Conservation (phyloP, 192 early-diverging fungal genomes). For the Podila horticola region DNA sequence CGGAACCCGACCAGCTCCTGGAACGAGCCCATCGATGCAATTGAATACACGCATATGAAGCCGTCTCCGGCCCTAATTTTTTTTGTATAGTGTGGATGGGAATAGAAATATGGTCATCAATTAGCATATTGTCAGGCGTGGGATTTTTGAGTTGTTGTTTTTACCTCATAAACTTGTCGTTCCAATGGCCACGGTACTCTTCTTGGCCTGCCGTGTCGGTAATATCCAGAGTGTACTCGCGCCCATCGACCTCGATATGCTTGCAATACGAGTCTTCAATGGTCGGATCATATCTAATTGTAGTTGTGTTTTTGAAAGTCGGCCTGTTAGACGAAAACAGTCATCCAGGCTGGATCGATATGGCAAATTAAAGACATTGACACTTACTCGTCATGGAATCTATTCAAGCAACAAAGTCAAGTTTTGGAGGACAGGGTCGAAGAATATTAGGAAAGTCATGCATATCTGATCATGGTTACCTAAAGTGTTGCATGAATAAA, state of each 20-base stretch:
- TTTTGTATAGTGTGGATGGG: not conserved
- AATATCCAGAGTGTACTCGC: slow-evolving; percentile 76
- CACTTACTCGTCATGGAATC: slow-evolving; percentile 19
- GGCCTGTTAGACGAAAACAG: not conserved
- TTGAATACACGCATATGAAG: slow-evolving; percentile 87
- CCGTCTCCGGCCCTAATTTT: slow-evolving; percentile 84
- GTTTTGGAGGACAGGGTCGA: not conserved
- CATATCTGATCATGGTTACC: not conserved
- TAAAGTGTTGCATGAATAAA: not conserved
- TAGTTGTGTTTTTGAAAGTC: not conserved
- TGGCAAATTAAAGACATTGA: not conserved
- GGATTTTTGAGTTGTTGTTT: not conserved
- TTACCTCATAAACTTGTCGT: slow-evolving; percentile 43
- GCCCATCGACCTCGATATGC: slow-evolving; percentile 75
- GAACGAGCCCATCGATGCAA: slow-evolving; percentile 81
- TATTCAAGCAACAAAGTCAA: not conserved
- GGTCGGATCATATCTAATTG: slow-evolving; percentile 33
- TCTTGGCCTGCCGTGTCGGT: slow-evolving; percentile 88
- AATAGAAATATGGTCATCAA: not conserved
- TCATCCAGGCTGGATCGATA: not conserved
- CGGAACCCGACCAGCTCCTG: slow-evolving; percentile 81
- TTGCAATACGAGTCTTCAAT: slow-evolving; percentile 75
- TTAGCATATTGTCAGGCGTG: not conserved
- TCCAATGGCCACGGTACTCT: slow-evolving; percentile 68
- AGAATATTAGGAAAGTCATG: not conserved